Percentiles rank a stretch among this genome's conserved stretches.
Evolutionary conservation across 768 basidiomycete genomes (phyloP).

Genomic region (Hypsizygus marmoreus): DNA sequence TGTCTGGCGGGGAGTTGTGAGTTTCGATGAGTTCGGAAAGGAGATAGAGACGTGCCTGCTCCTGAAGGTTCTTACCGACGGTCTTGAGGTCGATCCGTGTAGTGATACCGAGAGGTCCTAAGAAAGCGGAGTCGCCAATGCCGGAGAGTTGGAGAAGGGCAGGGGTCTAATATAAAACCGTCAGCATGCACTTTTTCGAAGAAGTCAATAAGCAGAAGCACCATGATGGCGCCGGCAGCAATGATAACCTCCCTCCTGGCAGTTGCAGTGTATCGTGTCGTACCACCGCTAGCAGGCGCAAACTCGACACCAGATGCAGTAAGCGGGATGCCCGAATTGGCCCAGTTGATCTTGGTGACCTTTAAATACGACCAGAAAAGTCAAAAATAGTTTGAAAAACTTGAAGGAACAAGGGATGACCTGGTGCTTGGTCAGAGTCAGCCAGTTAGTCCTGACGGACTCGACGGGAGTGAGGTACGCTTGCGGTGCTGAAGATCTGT

Average conservation of each 20-base stretch:
- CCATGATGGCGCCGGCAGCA: conserved; percentile 53
- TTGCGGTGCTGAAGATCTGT: conserved; percentile 54
- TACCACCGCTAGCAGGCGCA: conserved; percentile 37
- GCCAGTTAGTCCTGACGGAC: conserved; percentile 45
- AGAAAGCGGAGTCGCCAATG: conserved; percentile 50
- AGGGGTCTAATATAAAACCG: too few relatives aligned
- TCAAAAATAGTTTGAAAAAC: neutral
- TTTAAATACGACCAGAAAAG: conserved; percentile 13
- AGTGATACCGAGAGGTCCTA: conserved; percentile 47
- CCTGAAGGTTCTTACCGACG: conserved; percentile 60
- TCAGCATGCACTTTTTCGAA: too few relatives aligned
- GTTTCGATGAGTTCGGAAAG: too few relatives aligned
- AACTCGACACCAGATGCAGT: conserved; percentile 51
- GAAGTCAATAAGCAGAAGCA: conserved; percentile 6
- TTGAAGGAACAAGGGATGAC: conserved; percentile 19
- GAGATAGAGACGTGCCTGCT: conserved; percentile 36
- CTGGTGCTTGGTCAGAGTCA: conserved; percentile 44
- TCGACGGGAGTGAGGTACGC: conserved; percentile 61
- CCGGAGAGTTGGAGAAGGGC: conserved; percentile 56
- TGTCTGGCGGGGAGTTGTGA: too few relatives aligned
- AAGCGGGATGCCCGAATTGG: conserved; percentile 34
- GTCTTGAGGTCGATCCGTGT: conserved; percentile 47
- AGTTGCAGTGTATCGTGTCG: conserved; percentile 39
- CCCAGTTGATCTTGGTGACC: conserved; percentile 49
- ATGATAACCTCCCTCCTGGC: conserved; percentile 55